Conservation (phyloP, 2,329 filamentous ascomycete species). For the Biscogniauxia sp. region DNA sequence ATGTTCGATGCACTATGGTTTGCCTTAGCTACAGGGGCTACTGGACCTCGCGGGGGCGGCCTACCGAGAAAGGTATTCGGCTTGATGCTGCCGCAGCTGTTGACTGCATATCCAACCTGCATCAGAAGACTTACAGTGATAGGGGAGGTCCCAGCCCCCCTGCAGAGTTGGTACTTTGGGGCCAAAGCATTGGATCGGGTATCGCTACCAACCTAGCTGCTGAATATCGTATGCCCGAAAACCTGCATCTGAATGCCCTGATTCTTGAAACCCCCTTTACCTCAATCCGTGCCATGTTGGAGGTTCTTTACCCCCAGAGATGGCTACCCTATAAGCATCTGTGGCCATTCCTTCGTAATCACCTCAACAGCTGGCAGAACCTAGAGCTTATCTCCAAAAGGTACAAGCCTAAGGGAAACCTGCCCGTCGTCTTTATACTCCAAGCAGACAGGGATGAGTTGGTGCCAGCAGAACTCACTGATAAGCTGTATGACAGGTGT, state of each 20-base stretch:
- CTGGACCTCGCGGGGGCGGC: constrained; percentile 72
- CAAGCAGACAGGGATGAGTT: constrained; percentile 59
- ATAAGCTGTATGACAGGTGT: constrained; percentile 46
- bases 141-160: constrained; percentile 9
- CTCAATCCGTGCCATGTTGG: constrained; percentile 67
- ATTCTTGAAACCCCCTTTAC: constrained; percentile 76
- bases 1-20: constrained; percentile 45
- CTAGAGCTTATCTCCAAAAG: constrained; percentile 41
- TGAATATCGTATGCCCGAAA: constrained; percentile 35
- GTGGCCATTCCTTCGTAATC: constrained; percentile 69
- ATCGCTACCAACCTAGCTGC: constrained; percentile 64
- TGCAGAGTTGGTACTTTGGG: constrained; percentile 62
- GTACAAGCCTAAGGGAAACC: constrained; percentile 21
- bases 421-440: constrained; percentile 47
- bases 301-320: constrained; percentile 71
- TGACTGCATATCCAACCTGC: constrained; percentile 54
- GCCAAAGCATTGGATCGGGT: constrained; percentile 73
- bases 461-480: constrained; percentile 51
- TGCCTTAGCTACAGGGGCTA: constrained; percentile 68
- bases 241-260: constrained; percentile 45
- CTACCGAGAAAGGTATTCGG: constrained; percentile 69
- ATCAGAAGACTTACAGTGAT: constrained; percentile 26
- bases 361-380: constrained; percentile 54
- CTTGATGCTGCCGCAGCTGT: constrained; percentile 65
- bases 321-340: constrained; percentile 78